Evolutionary conservation across 2,329 filamentous ascomycete species (phyloP).

Genomic region (Raffaelea arxii): DNA sequence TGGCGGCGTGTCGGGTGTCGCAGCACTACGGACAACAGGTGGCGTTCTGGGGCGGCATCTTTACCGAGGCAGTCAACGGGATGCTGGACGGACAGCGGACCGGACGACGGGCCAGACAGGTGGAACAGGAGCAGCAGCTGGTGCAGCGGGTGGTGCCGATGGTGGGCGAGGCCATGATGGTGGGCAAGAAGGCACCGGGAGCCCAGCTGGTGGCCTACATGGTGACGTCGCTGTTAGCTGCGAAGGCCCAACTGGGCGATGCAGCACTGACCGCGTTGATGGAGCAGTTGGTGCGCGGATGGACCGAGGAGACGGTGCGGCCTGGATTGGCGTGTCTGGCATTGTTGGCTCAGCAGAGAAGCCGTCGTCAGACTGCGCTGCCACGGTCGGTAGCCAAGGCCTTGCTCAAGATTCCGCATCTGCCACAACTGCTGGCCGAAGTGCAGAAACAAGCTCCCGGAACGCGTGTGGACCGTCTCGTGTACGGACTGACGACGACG

Average conservation of each 20-base stretch:
- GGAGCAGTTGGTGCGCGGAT: constrained; percentile 74
- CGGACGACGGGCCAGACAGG: constrained; percentile 65
- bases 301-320: constrained; percentile 61
- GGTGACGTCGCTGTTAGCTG: constrained; percentile 75
- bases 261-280: constrained; percentile 75
- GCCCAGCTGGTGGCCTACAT: constrained; percentile 85
- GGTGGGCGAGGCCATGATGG: constrained; percentile 69
- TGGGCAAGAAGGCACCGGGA: constrained; percentile 65
- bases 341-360: constrained; percentile 72
- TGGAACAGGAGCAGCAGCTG: constrained; percentile 72
- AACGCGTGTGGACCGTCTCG: constrained; percentile 61
- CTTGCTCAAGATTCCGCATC: constrained; percentile 52
- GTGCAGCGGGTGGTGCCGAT: constrained; percentile 56
- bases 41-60: constrained; percentile 84
- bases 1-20: constrained; percentile 60
- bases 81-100: constrained; percentile 72
- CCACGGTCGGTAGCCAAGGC: constrained; percentile 61
- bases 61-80: constrained; percentile 74
- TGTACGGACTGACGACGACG: constrained; percentile 61
- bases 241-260: constrained; percentile 72
- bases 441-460: constrained; percentile 54
- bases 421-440: constrained; percentile 49
- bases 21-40: constrained; percentile 70
- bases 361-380: constrained; percentile 56
- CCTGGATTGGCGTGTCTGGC: constrained; percentile 72